These are phyloP conservation scores for Guadua angustifolia DNA, from an alignment of 176 grass and related monocot genomes.

Conservation along the genomic window DNA sequence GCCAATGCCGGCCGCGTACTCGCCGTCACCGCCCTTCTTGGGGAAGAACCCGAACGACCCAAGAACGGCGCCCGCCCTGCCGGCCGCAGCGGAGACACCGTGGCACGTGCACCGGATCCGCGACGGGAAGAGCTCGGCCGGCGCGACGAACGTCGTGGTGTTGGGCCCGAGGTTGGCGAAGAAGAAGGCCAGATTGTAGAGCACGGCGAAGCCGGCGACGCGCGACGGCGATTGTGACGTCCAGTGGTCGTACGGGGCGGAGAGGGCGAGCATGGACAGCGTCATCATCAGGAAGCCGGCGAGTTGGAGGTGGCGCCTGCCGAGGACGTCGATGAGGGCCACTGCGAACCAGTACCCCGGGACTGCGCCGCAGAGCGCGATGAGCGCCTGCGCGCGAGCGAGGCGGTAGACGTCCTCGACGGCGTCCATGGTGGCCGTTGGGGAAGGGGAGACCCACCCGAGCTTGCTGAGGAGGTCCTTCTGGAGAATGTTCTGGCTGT, in stretches of 20 bases:
- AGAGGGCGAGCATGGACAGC: conserved; percentile 31
- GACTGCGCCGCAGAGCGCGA: conserved; percentile 39
- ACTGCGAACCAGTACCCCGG: conserved; percentile 47
- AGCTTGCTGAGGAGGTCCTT: conserved; percentile 32
- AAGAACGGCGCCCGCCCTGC: conserved; percentile 37
- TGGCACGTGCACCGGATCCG: conserved; percentile 49
- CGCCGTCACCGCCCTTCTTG: conserved; percentile 1
- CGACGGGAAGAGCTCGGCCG: conserved; percentile 55
- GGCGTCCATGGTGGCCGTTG: conserved; percentile 20
- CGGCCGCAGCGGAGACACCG: conserved; percentile 36
- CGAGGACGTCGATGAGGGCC: conserved; percentile 40
- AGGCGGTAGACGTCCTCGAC: conserved; percentile 34
- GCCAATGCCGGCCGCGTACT: neutral
- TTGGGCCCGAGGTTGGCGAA: conserved; percentile 56
- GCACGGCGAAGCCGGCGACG: conserved; percentile 15
- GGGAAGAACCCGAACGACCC: conserved; percentile 39
- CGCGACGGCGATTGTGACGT: neutral
- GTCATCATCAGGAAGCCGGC: conserved; percentile 46
- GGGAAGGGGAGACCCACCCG: neutral
- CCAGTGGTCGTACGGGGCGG: conserved; percentile 21
- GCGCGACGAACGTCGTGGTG: conserved; percentile 47
- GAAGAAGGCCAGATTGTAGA: conserved; percentile 52
- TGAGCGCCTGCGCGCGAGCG: conserved; percentile 32
- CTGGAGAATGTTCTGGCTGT: conserved; percentile 48
- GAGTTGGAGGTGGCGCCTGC: conserved; percentile 34